Conservation (phyloP, 2,329 filamentous ascomycete species). For the Rugonectria rugulosa region DNA sequence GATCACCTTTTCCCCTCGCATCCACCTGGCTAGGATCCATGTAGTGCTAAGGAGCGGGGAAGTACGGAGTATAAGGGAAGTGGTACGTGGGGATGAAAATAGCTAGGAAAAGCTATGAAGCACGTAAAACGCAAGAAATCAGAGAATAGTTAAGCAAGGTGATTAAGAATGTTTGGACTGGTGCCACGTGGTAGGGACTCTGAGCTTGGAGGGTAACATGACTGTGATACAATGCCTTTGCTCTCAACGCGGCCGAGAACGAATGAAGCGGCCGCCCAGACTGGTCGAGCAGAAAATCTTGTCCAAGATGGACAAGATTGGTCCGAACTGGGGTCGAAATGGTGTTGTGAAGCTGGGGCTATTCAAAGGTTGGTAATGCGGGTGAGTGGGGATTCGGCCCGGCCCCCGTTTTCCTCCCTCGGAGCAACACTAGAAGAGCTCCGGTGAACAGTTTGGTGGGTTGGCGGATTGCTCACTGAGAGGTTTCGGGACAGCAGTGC, state of each 20-base stretch:
- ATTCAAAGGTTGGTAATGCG: slow-evolving; percentile 17
- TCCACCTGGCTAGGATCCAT: background rate
- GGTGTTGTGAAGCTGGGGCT: slow-evolving; percentile 2
- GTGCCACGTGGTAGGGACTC: slow-evolving; percentile 18
- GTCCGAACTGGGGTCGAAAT: slow-evolving; percentile 8
- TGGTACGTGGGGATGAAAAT: background rate
- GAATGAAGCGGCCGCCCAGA: slow-evolving; percentile 9
- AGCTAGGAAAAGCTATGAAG: too few relatives aligned
- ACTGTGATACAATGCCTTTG: slow-evolving; percentile 2
- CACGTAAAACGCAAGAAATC: background rate
- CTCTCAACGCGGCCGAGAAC: background rate
- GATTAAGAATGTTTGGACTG: slow-evolving; percentile 5
- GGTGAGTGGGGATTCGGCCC: slow-evolving; percentile 40
- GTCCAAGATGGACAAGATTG: background rate
- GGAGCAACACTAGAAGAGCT: slow-evolving; percentile 35
- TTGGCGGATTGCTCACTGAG: too few relatives aligned
- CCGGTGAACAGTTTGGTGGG: slow-evolving; percentile 33
- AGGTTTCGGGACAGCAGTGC: slow-evolving; percentile 3
- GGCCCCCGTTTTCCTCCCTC: slow-evolving; percentile 31
- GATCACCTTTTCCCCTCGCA: too few relatives aligned
- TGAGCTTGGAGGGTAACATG: slow-evolving; percentile 14
- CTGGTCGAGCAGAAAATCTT: background rate
- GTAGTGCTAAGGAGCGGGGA: slow-evolving; percentile 15
- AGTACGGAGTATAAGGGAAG: slow-evolving; percentile 7
- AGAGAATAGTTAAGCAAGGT: background rate